Conservation (phyloP, 2,329 filamentous ascomycete genomes). For the Aspergillus costaricaensis region DNA sequence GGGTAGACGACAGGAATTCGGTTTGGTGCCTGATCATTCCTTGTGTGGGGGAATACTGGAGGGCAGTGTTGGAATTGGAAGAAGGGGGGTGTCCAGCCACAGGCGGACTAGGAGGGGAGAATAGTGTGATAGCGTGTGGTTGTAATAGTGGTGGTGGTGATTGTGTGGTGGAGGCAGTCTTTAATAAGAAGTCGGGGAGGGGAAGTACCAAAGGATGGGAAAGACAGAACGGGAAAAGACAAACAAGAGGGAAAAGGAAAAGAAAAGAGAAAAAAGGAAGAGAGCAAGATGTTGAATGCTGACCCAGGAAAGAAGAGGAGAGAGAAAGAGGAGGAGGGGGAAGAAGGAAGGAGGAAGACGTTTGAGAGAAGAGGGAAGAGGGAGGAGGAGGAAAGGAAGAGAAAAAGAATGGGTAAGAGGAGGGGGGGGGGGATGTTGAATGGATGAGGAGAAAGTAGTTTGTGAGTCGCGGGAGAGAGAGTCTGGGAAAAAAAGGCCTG, state of each 20-base stretch:
- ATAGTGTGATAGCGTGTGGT: slow-evolving; percentile 4
- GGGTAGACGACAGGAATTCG: slow-evolving; percentile 43
- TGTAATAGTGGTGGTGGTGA: background rate
- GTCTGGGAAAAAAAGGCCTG: slow-evolving; percentile 18
- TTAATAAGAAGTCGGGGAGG: slow-evolving; percentile 8
- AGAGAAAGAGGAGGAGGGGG: slow-evolving; percentile 1
- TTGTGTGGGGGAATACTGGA: slow-evolving; percentile 36
- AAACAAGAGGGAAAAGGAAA: slow-evolving; percentile 25
- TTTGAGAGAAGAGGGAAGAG: slow-evolving; percentile 23
- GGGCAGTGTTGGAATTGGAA: slow-evolving; percentile 25
- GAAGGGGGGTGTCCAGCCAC: slow-evolving; percentile 44
- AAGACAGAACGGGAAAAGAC: slow-evolving; percentile 20
- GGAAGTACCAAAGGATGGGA: slow-evolving; percentile 12
- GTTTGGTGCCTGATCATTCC: slow-evolving; percentile 48
- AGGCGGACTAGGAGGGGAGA: slow-evolving; percentile 33
- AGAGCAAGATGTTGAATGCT: slow-evolving; percentile 25
- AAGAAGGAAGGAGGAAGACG: slow-evolving; percentile 19
- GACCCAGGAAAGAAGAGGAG: background rate
- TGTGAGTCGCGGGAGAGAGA: slow-evolving; percentile 16
- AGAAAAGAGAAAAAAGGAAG: slow-evolving; percentile 25
- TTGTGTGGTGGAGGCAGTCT: slow-evolving; percentile 6
- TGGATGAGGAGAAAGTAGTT: slow-evolving; percentile 25
- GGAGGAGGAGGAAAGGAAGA: slow-evolving; percentile 15
- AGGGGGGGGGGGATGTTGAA: slow-evolving; percentile 17
- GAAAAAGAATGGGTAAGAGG: slow-evolving; percentile 21